Base-by-base conservation (phyloP, 257 asterid genomes). In the Linaria vulgaris region DNA sequence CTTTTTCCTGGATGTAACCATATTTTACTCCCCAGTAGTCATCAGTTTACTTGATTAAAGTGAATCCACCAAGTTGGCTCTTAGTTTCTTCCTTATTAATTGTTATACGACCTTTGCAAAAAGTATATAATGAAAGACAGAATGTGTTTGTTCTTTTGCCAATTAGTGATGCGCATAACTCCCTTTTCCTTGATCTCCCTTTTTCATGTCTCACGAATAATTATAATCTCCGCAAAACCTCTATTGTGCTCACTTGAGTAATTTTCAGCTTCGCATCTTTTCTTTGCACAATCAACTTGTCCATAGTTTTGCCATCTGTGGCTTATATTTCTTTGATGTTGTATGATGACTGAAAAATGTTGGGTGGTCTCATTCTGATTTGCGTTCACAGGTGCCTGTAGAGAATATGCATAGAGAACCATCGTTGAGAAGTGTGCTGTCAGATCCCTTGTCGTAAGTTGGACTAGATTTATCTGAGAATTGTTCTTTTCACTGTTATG, bases 381-480 rank as follows among this genome's bases (percentile, higher is more conserved):
- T 76, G 80, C 71, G 65, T 75, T 68, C 60, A 69, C 95, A 92
- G 99, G 94, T 80, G 38, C 78, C 82, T 61, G 83, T 77, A 73
- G 88, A 84, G 70, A 76, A 79, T 81, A 27, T 78, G 69, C 83
- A 69, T 72, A 82, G 72, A 81, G 96, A 87, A 69, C 95, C 91
- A 66, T 85, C 99, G 58, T 70, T 92, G 70, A 87, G 99, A 77
- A 87, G 94, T 74, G 88, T 90, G 67, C 83, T 92, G 19, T 92
- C 99, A 16, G 99, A 92, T 76, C 91, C 94, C 67, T 69, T 89
- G 70, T 85, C 99, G 99, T 92, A 90, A 89, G 99, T 83, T 61
- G 49, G 49, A 47, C 64, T 56, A 60, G 54, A 50, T 61, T 56
- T 54, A 53, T 15, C 9, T 45, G 46, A 24, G 17, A 56, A 58